Base-by-base conservation (phyloP, 2,329 filamentous ascomycete genomes). In the Elsinoe ampelina region DNA sequence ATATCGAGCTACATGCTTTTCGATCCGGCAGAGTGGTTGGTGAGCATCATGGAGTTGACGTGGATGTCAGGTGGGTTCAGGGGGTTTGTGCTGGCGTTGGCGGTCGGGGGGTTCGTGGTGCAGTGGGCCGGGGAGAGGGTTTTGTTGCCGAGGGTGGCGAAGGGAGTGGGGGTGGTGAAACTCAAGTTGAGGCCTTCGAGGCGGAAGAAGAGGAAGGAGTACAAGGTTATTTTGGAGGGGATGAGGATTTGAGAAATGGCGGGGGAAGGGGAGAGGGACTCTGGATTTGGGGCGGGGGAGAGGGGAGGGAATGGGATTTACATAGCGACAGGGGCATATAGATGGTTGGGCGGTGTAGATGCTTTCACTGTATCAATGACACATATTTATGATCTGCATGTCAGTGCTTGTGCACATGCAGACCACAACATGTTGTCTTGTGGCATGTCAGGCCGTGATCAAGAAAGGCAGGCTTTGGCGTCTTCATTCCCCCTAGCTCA, bases 31-130 rank as follows among this genome's bases (percentile, higher is more conserved):
- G 71, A 76, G 17, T 86, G 85, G 79, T 71, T 97, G 11, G 77
- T 73, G 58, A 73, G 80, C 17, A 70, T 90, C 43, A 98, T 98
- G 91, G 83, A 97, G 69, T 74, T 98, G 59, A 97, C 90, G 0
- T 77, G 76, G 52, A 84, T 95, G 76, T 84, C 83, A 36, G 73
- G 75, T 63, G 75, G 79, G 54, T 98, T 95, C 71, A 85, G 86
- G 66, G 54, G 83, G 11, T 87, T 88, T 64, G 73, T 97, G 36
- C 66, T 96, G 2, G 73, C 74, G 0, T 71, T 97, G 5, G 91
- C 89, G 0, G 57, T 83, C 8, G 76, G 79, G 0, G 90, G 87
- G 58, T 82, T 97, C 57, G 71, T 72, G 0, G 62, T 85, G 13
- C 83, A 87, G 1, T 95, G 86, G 80, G 65, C 80, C 5, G 81